These are phyloP conservation scores for Scedosporium aurantiacum DNA, from an alignment of 2,329 filamentous ascomycete species.

Conservation along the genomic window DNA sequence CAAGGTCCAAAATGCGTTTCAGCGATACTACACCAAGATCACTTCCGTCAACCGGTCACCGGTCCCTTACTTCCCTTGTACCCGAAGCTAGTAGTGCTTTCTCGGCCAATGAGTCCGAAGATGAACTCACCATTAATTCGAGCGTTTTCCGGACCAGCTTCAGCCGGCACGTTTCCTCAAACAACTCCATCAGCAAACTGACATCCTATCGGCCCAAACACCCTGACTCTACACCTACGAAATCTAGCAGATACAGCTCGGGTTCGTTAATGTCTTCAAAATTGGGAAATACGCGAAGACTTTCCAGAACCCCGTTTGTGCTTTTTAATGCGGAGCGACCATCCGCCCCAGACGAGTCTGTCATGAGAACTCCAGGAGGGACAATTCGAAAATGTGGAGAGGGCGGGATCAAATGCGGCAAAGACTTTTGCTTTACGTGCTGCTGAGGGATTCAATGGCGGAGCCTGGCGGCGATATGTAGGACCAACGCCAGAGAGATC, in stretches of 20 bases:
- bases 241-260: not conserved
- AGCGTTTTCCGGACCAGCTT: not conserved
- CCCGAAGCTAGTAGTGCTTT: not conserved
- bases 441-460: conserved; percentile 3
- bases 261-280: conserved; percentile 1
- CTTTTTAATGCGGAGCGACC: not conserved
- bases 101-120: not conserved
- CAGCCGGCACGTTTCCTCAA: not conserved
- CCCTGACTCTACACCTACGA: not conserved
- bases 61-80: conserved; percentile 6
- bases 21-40: not conserved
- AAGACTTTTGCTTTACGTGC: conserved; percentile 44
- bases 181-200: not conserved
- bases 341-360: not conserved
- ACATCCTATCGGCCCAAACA: not conserved
- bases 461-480: too few species aligned
- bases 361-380: conserved; percentile 37
- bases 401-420: conserved; percentile 42
- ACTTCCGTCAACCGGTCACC: conserved; percentile 2
- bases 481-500: too few species aligned
- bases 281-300: conserved; percentile 5
- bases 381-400: conserved; percentile 40
- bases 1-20: conserved; percentile 13
- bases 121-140: not conserved
- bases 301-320: not conserved